phyloP scores from a whole-genome alignment of 768 basidiomycete genomes.

The Lactarius sp. region DNA sequence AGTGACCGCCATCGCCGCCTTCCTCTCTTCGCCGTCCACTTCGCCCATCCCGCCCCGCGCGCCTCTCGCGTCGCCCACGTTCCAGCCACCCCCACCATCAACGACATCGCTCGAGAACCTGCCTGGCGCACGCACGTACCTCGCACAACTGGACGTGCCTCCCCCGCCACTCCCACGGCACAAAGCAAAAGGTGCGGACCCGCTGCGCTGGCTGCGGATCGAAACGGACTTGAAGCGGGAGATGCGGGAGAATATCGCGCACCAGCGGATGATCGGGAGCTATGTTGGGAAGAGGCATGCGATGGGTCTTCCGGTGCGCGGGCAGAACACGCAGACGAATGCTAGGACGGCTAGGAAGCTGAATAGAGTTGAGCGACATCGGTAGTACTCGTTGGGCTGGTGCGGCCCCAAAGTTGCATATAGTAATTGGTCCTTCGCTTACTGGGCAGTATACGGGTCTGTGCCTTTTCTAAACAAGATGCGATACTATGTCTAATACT shows the following conservation, averaged over 20 bases:
- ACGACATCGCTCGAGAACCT: slow-evolving; percentile 33
- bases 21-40: slow-evolving; percentile 85
- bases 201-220: slow-evolving; percentile 70
- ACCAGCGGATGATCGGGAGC: slow-evolving; percentile 90
- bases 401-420: not conserved
- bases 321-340: slow-evolving; percentile 89
- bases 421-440: not conserved
- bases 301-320: slow-evolving; percentile 89
- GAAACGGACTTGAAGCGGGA: slow-evolving; percentile 82
- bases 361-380: slow-evolving; percentile 72
- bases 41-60: slow-evolving; percentile 59
- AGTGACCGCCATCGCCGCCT: slow-evolving; percentile 87
- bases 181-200: slow-evolving; percentile 42
- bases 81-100: slow-evolving; percentile 44
- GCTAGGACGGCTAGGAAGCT: slow-evolving; percentile 87
- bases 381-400: slow-evolving; percentile 23
- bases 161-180: slow-evolving; percentile 9
- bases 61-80: slow-evolving; percentile 57
- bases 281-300: slow-evolving; percentile 92
- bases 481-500: too few relatives aligned
- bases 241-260: slow-evolving; percentile 86
- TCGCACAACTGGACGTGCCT: slow-evolving; percentile 1
- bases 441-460: not conserved
- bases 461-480: not conserved
- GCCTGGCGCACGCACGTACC: slow-evolving; percentile 23